Evolutionary conservation across 148 eudicot genomes (phyloP).

Genomic region (Arbutus unedo): DNA sequence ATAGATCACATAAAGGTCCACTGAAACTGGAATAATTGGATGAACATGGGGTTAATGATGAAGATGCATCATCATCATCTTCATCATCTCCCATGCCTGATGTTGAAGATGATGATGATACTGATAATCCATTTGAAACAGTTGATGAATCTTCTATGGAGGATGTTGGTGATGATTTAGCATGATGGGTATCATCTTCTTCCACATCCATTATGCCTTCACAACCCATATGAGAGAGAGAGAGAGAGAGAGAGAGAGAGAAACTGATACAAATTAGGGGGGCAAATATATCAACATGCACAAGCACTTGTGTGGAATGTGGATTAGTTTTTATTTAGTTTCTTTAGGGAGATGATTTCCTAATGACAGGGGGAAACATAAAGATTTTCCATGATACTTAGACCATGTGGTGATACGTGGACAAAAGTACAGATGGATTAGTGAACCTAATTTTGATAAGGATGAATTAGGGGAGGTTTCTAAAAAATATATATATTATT

Average conservation of each 20-base stretch:
- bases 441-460: background rate
- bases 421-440: background rate
- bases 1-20: constrained; percentile 51
- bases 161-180: constrained; percentile 22
- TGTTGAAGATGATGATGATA: constrained; percentile 40
- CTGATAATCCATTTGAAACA: constrained; percentile 38
- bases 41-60: constrained; percentile 28
- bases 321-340: constrained; percentile 15
- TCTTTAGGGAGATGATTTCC: background rate
- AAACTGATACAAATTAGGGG: constrained; percentile 22
- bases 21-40: constrained; percentile 27
- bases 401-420: background rate
- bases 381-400: background rate
- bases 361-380: constrained; percentile 11
- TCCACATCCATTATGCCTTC: constrained; percentile 25
- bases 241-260: background rate
- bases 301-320: constrained; percentile 9
- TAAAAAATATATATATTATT: too few species aligned
- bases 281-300: constrained; percentile 12
- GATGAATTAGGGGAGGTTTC: too few species aligned
- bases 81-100: constrained; percentile 31
- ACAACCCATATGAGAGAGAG: constrained; percentile 7
- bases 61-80: constrained; percentile 53
- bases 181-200: constrained; percentile 19
- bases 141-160: constrained; percentile 25